Percentiles rank a stretch among this genome's conserved stretches.
Evolutionary conservation across 2,329 filamentous ascomycete species (phyloP).

Genomic region (Claviceps capensis): DNA sequence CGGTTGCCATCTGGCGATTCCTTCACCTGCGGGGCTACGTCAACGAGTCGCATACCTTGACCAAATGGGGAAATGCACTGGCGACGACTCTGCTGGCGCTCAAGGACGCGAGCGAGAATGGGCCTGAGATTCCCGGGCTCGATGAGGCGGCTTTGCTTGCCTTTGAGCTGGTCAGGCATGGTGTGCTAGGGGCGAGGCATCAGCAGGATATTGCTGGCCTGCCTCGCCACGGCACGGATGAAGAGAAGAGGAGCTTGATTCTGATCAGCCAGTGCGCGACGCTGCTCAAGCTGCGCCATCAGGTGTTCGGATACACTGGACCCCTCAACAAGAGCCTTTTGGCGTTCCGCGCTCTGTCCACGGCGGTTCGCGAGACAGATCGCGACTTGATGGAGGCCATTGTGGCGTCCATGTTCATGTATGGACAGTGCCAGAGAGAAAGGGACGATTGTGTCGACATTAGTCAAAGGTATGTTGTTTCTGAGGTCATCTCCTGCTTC

Average conservation of each 20-base stretch:
- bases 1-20: constrained; percentile 75
- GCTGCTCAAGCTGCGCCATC: constrained; percentile 68
- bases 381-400: constrained; percentile 78
- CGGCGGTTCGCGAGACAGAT: constrained; percentile 63
- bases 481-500: too few species aligned
- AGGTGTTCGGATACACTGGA: constrained; percentile 81
- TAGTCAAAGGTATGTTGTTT: constrained; percentile 49
- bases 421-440: constrained; percentile 62
- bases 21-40: constrained; percentile 81
- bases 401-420: constrained; percentile 65
- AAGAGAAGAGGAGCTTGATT: constrained; percentile 65
- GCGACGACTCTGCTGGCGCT: constrained; percentile 53
- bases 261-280: constrained; percentile 80
- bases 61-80: constrained; percentile 70
- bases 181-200: constrained; percentile 59
- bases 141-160: constrained; percentile 73
- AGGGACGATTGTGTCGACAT: constrained; percentile 54
- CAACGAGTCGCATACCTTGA: constrained; percentile 64
- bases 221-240: constrained; percentile 44
- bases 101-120: constrained; percentile 35
- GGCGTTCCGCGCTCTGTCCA: constrained; percentile 71
- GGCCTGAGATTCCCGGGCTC: constrained; percentile 33
- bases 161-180: constrained; percentile 71
- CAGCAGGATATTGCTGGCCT: constrained; percentile 41
- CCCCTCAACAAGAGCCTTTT: constrained; percentile 84